These are phyloP conservation scores for Colletotrichum viniferum DNA, from an alignment of 2,329 filamentous ascomycete genomes.

Conservation along the genomic window DNA sequence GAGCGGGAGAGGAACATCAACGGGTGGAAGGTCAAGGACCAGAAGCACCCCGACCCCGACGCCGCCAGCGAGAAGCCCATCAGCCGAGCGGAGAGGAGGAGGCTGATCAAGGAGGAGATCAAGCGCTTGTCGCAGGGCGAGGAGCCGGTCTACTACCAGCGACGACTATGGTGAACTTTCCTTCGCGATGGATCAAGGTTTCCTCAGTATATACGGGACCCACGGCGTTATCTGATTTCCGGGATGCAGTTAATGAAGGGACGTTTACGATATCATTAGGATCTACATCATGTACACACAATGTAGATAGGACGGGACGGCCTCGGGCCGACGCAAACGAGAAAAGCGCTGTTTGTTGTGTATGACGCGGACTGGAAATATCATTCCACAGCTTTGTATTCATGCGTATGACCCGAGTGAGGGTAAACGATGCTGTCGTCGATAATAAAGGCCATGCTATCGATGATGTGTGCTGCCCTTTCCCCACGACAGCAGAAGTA, in stretches of 20 bases:
- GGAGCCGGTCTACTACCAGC: slow-evolving; percentile 56
- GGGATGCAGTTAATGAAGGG: neutral
- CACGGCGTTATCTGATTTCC: slow-evolving; percentile 1
- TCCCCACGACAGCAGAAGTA: neutral
- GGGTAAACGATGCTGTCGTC: neutral
- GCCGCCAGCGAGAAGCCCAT: slow-evolving; percentile 50
- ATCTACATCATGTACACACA: neutral
- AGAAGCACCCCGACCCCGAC: slow-evolving; percentile 37
- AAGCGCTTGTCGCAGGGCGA: slow-evolving; percentile 48
- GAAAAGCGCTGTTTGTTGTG: neutral
- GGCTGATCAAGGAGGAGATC: slow-evolving; percentile 64
- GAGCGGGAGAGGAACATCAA: slow-evolving; percentile 22
- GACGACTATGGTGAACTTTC: slow-evolving; percentile 52
- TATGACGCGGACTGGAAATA: neutral
- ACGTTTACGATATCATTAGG: slow-evolving; percentile 3
- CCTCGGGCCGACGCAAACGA: neutral
- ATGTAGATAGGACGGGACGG: neutral
- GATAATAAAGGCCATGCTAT: neutral
- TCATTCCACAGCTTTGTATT: neutral
- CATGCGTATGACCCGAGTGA: neutral
- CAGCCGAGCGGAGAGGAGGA: slow-evolving; percentile 57
- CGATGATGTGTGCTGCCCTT: neutral
- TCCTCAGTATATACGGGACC: neutral
- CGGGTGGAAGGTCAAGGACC: slow-evolving; percentile 24
- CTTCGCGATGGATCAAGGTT: neutral